Conservation (phyloP, 139 green algal species). For the Chlorella ohadii region DNA sequence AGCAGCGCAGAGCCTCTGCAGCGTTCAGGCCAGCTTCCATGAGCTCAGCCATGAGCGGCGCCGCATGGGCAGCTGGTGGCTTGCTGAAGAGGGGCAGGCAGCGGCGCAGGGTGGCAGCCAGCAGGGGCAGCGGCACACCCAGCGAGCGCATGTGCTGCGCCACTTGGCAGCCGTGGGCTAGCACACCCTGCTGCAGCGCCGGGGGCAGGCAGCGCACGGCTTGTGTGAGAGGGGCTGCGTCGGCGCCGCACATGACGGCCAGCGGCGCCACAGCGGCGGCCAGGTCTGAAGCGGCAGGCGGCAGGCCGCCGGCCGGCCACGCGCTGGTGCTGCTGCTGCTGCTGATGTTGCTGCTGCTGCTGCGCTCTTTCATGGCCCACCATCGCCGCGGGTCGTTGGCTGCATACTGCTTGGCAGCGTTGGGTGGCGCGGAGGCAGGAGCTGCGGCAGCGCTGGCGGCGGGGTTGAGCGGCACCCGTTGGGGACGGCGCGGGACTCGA, state of each 20-base stretch:
- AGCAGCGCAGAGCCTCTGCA: neutral
- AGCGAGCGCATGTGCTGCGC: neutral
- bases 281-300: neutral
- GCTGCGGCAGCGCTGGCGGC: too few relatives aligned
- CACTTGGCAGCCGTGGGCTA: neutral
- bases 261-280: neutral
- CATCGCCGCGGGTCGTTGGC: too few relatives aligned
- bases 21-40: neutral
- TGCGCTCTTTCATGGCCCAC: too few relatives aligned
- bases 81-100: neutral
- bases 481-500: too few relatives aligned
- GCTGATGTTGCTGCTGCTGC: too few relatives aligned
- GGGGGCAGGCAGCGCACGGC: conserved; percentile 8
- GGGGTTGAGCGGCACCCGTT: too few relatives aligned
- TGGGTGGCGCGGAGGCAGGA: too few relatives aligned
- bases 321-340: neutral
- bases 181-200: neutral
- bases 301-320: neutral
- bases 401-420: too few relatives aligned
- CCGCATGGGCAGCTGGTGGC: neutral
- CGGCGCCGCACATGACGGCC: neutral
- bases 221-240: neutral
- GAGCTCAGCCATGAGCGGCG: neutral
- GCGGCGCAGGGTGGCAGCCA: neutral
- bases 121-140: neutral